phyloP scores from a whole-genome alignment of 306 rosid species.

The Hylodesmum podocarpum region DNA sequence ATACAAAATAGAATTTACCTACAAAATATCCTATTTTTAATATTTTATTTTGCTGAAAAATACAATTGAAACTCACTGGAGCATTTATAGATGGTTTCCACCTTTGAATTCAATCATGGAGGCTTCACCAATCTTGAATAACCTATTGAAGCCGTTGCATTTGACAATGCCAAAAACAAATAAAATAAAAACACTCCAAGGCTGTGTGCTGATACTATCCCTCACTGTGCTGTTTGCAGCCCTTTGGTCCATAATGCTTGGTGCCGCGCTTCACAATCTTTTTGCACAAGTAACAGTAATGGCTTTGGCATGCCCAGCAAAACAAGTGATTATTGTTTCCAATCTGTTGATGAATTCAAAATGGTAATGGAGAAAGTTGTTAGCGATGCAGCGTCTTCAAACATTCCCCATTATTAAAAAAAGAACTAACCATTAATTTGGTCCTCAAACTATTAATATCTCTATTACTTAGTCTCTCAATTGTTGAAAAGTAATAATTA shows the following conservation, averaged over 20 bases:
- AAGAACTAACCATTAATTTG: too few species aligned
- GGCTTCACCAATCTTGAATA: slow-evolving; percentile 5
- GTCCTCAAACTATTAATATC: too few species aligned
- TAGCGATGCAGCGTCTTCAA: neutral
- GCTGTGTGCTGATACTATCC: slow-evolving; percentile 39
- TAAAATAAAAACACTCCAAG: neutral
- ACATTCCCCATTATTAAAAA: neutral
- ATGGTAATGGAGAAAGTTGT: slow-evolving; percentile 13
- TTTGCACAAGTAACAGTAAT: slow-evolving; percentile 82
- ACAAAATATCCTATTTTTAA: neutral
- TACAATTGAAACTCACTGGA: slow-evolving; percentile 7
- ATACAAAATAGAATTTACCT: neutral
- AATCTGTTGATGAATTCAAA: slow-evolving; percentile 52
- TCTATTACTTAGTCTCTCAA: too few species aligned
- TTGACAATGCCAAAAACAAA: neutral
- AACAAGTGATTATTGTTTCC: slow-evolving; percentile 82
- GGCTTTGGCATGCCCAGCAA: slow-evolving; percentile 88
- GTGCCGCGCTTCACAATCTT: slow-evolving; percentile 61
- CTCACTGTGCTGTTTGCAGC: slow-evolving; percentile 78
- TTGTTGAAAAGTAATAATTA: too few species aligned
- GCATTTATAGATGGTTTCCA: neutral
- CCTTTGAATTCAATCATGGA: neutral
- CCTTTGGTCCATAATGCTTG: slow-evolving; percentile 81
- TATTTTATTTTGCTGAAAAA: neutral
- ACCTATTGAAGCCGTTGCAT: neutral